These are phyloP conservation scores for Arabidopsis suecica DNA, from an alignment of 345 rosid genomes.

Conservation along the genomic window DNA sequence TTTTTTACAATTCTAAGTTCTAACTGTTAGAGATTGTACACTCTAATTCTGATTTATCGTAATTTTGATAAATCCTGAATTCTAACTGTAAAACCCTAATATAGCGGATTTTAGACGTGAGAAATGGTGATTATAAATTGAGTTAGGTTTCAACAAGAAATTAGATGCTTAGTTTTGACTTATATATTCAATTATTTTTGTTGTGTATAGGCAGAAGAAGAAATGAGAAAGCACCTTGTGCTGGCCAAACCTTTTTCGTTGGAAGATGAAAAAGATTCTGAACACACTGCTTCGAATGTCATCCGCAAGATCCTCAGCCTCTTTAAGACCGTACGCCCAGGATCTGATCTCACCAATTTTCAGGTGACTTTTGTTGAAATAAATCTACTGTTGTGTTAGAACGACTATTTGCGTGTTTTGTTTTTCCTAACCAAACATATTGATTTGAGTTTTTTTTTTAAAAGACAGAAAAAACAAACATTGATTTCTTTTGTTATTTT, in stretches of 20 bases:
- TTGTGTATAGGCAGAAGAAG: slow-evolving; percentile 30
- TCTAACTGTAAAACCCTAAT: too few species aligned
- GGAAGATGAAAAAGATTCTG: slow-evolving; percentile 51
- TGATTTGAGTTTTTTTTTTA: too few species aligned
- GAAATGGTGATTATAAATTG: not conserved
- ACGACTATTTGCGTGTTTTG: not conserved
- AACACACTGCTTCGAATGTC: slow-evolving; percentile 53
- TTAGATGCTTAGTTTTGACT: slow-evolving; percentile 3
- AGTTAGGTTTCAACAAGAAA: not conserved
- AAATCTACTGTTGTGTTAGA: too few species aligned
- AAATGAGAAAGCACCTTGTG: slow-evolving; percentile 42
- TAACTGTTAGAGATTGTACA: not conserved
- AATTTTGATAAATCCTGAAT: not conserved
- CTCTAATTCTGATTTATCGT: not conserved
- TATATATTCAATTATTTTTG: not conserved
- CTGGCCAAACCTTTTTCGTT: slow-evolving; percentile 54
- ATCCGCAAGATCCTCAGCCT: slow-evolving; percentile 55
- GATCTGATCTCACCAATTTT: slow-evolving; percentile 66
- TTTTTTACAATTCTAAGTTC: not conserved
- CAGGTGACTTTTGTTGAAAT: slow-evolving; percentile 45
- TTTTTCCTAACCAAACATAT: not conserved
- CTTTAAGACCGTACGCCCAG: slow-evolving; percentile 57
- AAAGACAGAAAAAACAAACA: not conserved
- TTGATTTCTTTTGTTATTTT: too few species aligned
- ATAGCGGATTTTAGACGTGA: not conserved